Conservation (phyloP, 495 filamentous ascomycete species). For the Darksidea phi region DNA sequence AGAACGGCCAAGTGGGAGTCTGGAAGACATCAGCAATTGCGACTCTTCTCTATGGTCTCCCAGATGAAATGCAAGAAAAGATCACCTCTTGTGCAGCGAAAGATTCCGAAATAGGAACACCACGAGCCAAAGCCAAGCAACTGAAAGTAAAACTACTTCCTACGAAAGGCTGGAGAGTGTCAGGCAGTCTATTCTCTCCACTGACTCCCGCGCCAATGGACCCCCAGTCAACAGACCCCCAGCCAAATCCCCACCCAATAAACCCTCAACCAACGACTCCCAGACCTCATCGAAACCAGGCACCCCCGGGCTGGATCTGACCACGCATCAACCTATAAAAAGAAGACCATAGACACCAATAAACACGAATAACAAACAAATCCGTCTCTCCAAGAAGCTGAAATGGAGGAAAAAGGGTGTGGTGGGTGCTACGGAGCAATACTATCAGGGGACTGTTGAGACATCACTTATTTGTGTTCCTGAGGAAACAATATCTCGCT, state of each 20-base stretch:
- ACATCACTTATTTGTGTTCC: too few species aligned
- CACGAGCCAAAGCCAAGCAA: slow-evolving; percentile 26
- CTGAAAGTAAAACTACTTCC: slow-evolving; percentile 23
- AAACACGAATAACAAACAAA: background rate
- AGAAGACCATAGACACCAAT: background rate
- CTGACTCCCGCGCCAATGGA: too few species aligned
- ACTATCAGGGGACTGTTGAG: too few species aligned
- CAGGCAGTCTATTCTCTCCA: slow-evolving; percentile 18
- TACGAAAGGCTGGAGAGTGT: slow-evolving; percentile 21
- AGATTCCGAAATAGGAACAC: background rate
- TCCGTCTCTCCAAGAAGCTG: background rate
- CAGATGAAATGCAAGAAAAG: slow-evolving; percentile 28
- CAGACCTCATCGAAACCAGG: background rate
- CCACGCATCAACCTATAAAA: background rate
- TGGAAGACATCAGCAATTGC: slow-evolving; percentile 34
- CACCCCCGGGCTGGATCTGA: background rate
- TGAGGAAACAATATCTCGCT: too few species aligned
- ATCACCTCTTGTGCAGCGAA: slow-evolving; percentile 10
- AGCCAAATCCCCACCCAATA: too few species aligned
- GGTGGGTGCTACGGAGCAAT: too few species aligned
- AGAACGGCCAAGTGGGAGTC: slow-evolving; percentile 23
- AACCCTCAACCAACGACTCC: too few species aligned
- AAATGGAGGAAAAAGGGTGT: too few species aligned
- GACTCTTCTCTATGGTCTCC: slow-evolving; percentile 28
- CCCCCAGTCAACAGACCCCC: too few species aligned